Base-by-base conservation (phyloP, 2,329 filamentous ascomycete genomes). In the Sordariomycetes sp. region DNA sequence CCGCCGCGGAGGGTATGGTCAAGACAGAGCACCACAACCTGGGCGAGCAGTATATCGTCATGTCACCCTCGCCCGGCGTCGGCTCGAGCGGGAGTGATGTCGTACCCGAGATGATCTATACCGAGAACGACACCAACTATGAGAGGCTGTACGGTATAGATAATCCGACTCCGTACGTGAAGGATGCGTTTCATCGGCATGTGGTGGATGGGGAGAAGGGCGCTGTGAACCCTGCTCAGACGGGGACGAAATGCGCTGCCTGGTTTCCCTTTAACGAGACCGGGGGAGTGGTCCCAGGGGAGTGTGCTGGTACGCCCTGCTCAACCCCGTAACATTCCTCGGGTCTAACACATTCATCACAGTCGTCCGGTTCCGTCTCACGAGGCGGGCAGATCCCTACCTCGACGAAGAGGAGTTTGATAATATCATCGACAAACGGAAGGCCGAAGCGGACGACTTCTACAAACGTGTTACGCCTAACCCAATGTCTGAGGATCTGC, bases 351-450 rank as follows among this genome's bases (percentile, higher is more conserved):
- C 12, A 18, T n/a, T 12, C 5, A n/a, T 53, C 3, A 1, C 56
- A 81, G 93, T 97, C 53, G 90, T 97, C 52, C 89, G 93, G 67
- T 96, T 97, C 75, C 86, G 90, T 48, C 79, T 97, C 58, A 92
- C 91, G 28, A 87, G 81, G 66, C 87, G 85, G 68, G 78, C 84
- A 59, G 85, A 90, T 54, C 79, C 81, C 20, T 96, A 91, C 69
- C 79, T 97, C 25, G 92, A 97, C 66, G 93, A 97, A 74, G 93
- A 96, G 71, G 79, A 87, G 40, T 94, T 97, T 62, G 93, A 97
- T 68, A 86, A 97, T 67, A 83, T 94, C 63, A 87, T 97, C 60
- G 92, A 97, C 66, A 85, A 86, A 69, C 86, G 91, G 64, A 85
- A 83, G 61, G 82, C 88, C n/a, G 93, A 97, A 67, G 93, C 93